Base-by-base conservation (phyloP, 31 red algal genomes). In the Asparagopsis taxiformis region DNA sequence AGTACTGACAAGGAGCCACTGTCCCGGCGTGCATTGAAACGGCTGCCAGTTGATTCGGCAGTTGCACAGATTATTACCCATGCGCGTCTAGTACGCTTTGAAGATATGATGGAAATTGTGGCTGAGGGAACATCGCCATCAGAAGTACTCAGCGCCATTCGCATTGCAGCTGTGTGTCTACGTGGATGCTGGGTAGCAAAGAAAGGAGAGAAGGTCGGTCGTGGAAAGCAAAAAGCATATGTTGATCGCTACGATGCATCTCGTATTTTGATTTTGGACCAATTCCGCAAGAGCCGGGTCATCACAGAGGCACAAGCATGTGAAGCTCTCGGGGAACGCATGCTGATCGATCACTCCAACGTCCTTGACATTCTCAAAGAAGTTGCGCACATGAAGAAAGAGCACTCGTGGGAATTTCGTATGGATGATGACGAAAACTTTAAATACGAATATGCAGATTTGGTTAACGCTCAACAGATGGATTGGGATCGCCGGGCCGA, bases 181-280 rank as follows among this genome's bases (percentile, higher is more conserved):
- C 59, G 80, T 31, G 80, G 80, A 1, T 73, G 70, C 39, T 85
- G 80, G 80, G 80, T 74, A 2, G 56, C 59, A 4, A 85, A 85
- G 39, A 85, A 74, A 44, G 36, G 59, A n/a, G 25, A 38, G 13
- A 74, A 65, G 20, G 65, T 66, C 16, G 70, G 55, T 35, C 35
- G 61, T 21, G 57, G 25, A 10, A 49, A 63, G 24, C 52, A 46
- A 49, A 64, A 50, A 49, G 41, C 15, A 31, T 58, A 58, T 15
- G 48, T 31, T 23, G 80, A 85, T 3, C 49, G 80, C 15, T 85
- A 74, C 35, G 68, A 74, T 33, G 68, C 69, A 7, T 66, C 56
- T 34, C 55, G 80, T 21, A 51, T 64, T 6, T 49, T 85, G 25
- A 54, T 85, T 65, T 30, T 85, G 31, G 56, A 85, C 69, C 8